Base-by-base conservation (phyloP, 805 yeast species). In the Lachancea kluyveri region DNA sequence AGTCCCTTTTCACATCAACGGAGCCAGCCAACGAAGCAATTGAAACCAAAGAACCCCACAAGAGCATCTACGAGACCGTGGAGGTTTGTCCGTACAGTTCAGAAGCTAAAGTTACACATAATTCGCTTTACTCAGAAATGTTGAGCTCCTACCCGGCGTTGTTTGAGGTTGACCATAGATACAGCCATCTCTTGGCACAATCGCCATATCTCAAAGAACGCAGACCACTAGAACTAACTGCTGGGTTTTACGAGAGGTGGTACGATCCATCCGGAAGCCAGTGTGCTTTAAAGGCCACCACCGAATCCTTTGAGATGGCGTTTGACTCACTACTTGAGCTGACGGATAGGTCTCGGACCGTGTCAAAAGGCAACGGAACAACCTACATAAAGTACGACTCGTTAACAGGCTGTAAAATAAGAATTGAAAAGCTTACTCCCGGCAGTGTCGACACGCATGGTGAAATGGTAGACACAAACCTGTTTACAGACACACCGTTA, bases 121-220 rank as follows among this genome's bases (percentile, higher is more conserved):
- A 11, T 10, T 21, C 23, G n/a, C 21, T 26, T 5, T 12, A 18
- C 20, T 31, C 35, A 3, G 10, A 4, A 5, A 21, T 31, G 35
- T 17, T 31, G 5, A 20, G 21, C 9, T 29, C 32, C 15, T 31
- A 21, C 21, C 18, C 16, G 15, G 24, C 31, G 11, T 17, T 74
- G 2, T 77, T 74, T 43, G 56, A 59, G 24, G 48, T 68, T 4
- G 78, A 75, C 39, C 37, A 60, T 25, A 43, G 52, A 10, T 71
- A 60, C 48, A 43, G 43, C 11, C 43, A 57, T 4, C 61, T 72
- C 1, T 48, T 77, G 14, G 42, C 60, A 1, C 55, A 62, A 33
- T 80, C 82, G 2, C 17, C 36, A 0, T 57, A 70, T 43, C 39
- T 54, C 33, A 13, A 33, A 3, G 31, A 41, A 4, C 39, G 59